Conservation (phyloP, 495 filamentous ascomycete genomes). For the Neurospora sp. region DNA sequence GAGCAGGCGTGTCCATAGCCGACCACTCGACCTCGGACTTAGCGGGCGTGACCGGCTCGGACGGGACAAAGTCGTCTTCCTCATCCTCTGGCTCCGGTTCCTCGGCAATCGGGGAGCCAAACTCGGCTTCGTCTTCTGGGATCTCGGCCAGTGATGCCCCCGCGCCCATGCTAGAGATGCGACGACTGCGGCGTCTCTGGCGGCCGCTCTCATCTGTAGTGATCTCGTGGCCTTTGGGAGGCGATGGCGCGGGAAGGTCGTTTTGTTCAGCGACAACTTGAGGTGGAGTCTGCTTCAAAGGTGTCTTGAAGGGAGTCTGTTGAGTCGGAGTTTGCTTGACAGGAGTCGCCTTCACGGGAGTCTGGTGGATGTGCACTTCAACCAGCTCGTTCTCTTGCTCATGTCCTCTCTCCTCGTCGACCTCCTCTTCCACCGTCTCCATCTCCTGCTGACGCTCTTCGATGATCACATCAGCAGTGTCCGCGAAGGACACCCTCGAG, state of each 20-base stretch:
- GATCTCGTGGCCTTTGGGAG: background rate
- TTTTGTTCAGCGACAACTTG: background rate
- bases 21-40: slow-evolving; percentile 37
- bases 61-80: background rate
- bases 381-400: slow-evolving; percentile 8
- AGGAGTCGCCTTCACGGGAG: background rate
- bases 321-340: background rate
- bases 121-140: background rate
- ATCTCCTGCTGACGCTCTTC: background rate
- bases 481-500: slow-evolving; percentile 27
- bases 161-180: background rate
- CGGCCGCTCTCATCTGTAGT: background rate
- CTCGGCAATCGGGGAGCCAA: background rate
- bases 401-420: slow-evolving; percentile 10
- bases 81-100: background rate
- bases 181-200: background rate
- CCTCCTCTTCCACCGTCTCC: slow-evolving; percentile 13
- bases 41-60: slow-evolving; percentile 18
- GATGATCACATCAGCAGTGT: background rate
- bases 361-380: slow-evolving; percentile 9
- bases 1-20: slow-evolving; percentile 42
- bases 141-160: background rate
- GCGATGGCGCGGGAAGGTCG: background rate
- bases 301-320: background rate
- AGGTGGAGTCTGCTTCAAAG: background rate